These are phyloP conservation scores for Leccinum pellstonianum DNA, from an alignment of 768 basidiomycete genomes.

Conservation along the genomic window DNA sequence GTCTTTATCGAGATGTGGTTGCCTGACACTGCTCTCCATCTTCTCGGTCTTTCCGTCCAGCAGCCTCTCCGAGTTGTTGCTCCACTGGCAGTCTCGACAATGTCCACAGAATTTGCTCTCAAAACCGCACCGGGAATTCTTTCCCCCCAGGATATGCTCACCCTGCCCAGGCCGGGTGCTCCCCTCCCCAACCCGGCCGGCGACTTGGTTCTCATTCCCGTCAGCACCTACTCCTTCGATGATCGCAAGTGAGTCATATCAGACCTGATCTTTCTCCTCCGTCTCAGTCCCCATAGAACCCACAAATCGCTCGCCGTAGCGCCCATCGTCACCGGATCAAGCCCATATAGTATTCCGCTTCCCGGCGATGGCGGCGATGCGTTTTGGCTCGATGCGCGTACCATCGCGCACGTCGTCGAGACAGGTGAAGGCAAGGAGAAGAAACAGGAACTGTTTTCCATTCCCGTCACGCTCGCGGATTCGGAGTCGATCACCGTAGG, in stretches of 20 bases:
- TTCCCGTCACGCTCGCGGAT: too few relatives aligned
- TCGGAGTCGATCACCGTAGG: conserved; percentile 16
- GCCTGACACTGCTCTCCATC: conserved; percentile 19
- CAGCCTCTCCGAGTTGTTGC: conserved; percentile 37
- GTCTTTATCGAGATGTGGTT: background rate
- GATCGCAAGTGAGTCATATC: conserved; percentile 61
- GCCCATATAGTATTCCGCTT: conserved; percentile 57
- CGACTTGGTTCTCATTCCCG: conserved; percentile 63
- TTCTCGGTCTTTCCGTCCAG: conserved; percentile 55
- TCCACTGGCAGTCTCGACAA: conserved; percentile 21
- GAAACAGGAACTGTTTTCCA: conserved; percentile 50
- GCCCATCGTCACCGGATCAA: conserved; percentile 50
- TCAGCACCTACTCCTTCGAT: conserved; percentile 68
- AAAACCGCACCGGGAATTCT: conserved; percentile 60
- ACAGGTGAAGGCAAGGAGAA: conserved; percentile 45
- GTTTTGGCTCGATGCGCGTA: conserved; percentile 75
- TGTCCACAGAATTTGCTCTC: conserved; percentile 50
- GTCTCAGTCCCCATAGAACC: conserved; percentile 46
- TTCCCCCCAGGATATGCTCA: conserved; percentile 68
- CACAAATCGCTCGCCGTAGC: conserved; percentile 65
- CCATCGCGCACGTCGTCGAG: conserved; percentile 68
- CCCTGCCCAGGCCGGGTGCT: conserved; percentile 62
- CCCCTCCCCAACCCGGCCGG: conserved; percentile 69
- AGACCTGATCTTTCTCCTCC: background rate
- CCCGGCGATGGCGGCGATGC: conserved; percentile 67